Conservation (phyloP, 2,329 filamentous ascomycete species). For the Aspergillus sp. region DNA sequence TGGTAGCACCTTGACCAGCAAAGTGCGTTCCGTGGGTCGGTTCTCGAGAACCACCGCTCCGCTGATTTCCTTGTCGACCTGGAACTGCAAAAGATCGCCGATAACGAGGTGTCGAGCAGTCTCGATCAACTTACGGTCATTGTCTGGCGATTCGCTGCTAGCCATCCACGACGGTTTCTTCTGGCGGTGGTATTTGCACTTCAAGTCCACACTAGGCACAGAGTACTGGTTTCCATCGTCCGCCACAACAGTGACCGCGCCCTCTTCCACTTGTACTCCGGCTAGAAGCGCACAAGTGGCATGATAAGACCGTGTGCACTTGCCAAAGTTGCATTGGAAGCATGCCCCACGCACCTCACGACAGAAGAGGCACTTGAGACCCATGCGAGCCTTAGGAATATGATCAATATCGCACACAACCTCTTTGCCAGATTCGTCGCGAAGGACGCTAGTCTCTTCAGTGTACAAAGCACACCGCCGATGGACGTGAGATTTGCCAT, state of each 20-base stretch:
- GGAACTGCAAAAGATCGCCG: constrained; percentile 82
- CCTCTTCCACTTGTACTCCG: constrained; percentile 87
- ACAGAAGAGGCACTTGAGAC: constrained; percentile 93
- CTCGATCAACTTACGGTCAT: constrained; percentile 65
- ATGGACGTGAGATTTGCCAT: constrained; percentile 77
- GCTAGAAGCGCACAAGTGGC: constrained; percentile 90
- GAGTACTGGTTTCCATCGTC: constrained; percentile 92
- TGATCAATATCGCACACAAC: constrained; percentile 74
- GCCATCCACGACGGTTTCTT: constrained; percentile 79
- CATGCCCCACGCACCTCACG: constrained; percentile 93
- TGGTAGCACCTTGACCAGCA: constrained; percentile 81
- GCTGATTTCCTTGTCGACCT: constrained; percentile 83
- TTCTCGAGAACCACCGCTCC: constrained; percentile 88
- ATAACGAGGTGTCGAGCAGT: constrained; percentile 67
- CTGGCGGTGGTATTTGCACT: constrained; percentile 88
- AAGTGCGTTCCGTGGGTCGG: constrained; percentile 67
- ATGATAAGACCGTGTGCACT: constrained; percentile 90
- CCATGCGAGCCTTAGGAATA: constrained; percentile 82
- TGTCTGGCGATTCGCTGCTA: constrained; percentile 64
- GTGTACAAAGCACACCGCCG: constrained; percentile 86
- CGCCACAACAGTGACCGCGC: constrained; percentile 79
- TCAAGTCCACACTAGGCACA: constrained; percentile 87
- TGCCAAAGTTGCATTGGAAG: constrained; percentile 94
- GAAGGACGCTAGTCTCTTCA: constrained; percentile 84
- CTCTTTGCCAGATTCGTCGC: constrained; percentile 66